phyloP scores from a whole-genome alignment of 352 stramenopile genomes.

The Pythium myriotylum region DNA sequence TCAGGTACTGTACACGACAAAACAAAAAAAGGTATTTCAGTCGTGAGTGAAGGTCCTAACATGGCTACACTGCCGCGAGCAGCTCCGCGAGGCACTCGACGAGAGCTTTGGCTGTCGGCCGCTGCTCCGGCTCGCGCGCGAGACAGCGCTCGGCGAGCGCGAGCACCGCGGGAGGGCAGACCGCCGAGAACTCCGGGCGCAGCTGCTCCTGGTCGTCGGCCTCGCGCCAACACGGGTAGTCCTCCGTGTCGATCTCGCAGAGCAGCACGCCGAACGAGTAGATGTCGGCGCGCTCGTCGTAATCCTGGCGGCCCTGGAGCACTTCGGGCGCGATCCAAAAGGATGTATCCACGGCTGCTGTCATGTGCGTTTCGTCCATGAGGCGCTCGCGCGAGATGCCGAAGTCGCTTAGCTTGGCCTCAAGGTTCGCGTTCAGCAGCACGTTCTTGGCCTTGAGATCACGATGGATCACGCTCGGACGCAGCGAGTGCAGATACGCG shows the following conservation, averaged over 20 bases:
- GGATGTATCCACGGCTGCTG: constrained; percentile 33
- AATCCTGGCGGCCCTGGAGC: constrained; percentile 20
- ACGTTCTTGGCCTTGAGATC: constrained; percentile 28
- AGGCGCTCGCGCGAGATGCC: constrained; percentile 62
- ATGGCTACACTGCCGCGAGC: background rate
- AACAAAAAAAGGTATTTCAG: background rate
- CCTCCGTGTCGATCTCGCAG: constrained; percentile 29
- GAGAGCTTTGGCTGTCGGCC: constrained; percentile 3
- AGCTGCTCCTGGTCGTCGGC: constrained; percentile 3
- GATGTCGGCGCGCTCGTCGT: constrained; percentile 24
- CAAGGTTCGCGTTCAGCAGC: constrained; percentile 19
- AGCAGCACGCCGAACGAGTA: constrained; percentile 30
- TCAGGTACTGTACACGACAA: background rate
- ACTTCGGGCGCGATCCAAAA: constrained; percentile 35
- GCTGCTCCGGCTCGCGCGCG: constrained; percentile 3
- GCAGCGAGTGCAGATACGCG: constrained; percentile 25
- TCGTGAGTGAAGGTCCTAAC: background rate
- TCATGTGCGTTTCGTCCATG: constrained; percentile 72
- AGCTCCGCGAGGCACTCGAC: constrained; percentile 1
- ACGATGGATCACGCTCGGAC: constrained; percentile 21
- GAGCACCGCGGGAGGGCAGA: constrained; percentile 10
- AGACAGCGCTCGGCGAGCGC: constrained; percentile 5
- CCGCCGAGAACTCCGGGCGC: constrained; percentile 2
- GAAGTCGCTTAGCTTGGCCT: constrained; percentile 83
- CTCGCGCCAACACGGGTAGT: constrained; percentile 21